phyloP scores from a whole-genome alignment of 257 asterid species.

The Vinca minor region DNA sequence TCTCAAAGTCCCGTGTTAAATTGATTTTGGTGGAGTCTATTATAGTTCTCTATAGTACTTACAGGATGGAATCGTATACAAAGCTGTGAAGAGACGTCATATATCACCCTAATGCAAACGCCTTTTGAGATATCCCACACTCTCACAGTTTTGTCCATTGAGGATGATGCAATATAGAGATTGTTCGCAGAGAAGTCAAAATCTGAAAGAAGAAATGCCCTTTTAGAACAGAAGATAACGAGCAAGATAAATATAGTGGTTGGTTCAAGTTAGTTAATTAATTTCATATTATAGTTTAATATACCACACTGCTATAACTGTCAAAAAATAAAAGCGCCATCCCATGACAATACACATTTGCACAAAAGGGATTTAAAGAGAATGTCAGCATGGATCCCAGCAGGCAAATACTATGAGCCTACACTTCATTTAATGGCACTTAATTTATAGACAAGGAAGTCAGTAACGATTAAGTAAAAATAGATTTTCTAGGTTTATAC shows the following conservation, averaged over 20 bases:
- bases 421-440: neutral
- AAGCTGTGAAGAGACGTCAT: conserved; percentile 75
- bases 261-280: neutral
- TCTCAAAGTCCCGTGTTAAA: neutral
- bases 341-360: neutral
- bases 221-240: conserved; percentile 15
- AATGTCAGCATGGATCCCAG: neutral
- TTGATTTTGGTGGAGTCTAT: neutral
- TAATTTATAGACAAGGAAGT: no score
- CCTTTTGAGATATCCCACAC: conserved; percentile 94
- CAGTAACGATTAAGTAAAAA: neutral
- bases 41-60: conserved; percentile 27
- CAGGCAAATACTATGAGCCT: neutral
- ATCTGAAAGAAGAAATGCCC: conserved; percentile 50
- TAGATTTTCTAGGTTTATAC: neutral
- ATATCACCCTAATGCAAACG: conserved; percentile 89
- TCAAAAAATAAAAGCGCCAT: neutral
- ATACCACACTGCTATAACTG: neutral
- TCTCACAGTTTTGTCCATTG: conserved; percentile 85
- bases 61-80: conserved; percentile 98
- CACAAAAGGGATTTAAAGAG: neutral
- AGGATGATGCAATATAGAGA: conserved; percentile 89
- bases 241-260: neutral
- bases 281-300: neutral
- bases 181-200: conserved; percentile 96